These are phyloP conservation scores for Yarrowia divulgata DNA, from an alignment of 805 yeast genomes.

Conservation along the genomic window DNA sequence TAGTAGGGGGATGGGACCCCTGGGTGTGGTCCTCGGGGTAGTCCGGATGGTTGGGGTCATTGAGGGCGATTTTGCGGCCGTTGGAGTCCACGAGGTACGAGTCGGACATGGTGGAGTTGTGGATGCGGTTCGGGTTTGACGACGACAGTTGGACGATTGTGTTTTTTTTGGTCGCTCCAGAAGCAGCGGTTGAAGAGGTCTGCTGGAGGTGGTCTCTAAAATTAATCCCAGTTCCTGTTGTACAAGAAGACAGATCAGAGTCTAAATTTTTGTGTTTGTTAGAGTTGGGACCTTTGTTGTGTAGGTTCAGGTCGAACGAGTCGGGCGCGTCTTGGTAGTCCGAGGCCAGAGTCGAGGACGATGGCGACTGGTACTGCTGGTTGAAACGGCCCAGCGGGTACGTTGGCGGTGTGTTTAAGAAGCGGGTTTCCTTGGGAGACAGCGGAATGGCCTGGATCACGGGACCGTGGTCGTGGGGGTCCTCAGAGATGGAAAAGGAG, in stretches of 20 bases:
- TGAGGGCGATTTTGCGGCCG: slow-evolving; percentile 35
- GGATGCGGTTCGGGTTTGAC: neutral
- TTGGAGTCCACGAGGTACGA: slow-evolving; percentile 33
- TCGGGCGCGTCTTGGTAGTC: slow-evolving; percentile 37
- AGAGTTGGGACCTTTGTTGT: slow-evolving; percentile 27
- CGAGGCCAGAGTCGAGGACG: slow-evolving; percentile 31
- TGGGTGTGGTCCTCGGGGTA: slow-evolving; percentile 4
- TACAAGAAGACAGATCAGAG: slow-evolving; percentile 22
- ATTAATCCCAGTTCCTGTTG: slow-evolving; percentile 9
- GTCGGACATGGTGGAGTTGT: slow-evolving; percentile 16
- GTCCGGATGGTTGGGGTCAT: slow-evolving; percentile 29
- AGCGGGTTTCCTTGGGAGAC: slow-evolving; percentile 16
- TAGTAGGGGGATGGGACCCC: neutral
- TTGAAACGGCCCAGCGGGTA: neutral
- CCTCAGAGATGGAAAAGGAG: slow-evolving; percentile 2
- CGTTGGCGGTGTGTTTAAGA: slow-evolving; percentile 4
- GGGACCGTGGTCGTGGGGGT: neutral
- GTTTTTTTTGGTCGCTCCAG: neutral
- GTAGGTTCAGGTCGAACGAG: slow-evolving; percentile 28
- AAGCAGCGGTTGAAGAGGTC: neutral
- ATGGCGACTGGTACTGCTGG: neutral
- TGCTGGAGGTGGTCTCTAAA: slow-evolving; percentile 22
- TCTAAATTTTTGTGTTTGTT: slow-evolving; percentile 24
- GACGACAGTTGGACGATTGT: neutral
- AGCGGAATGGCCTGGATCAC: slow-evolving; percentile 29